Conservation (phyloP, 192 early-diverging fungal species). For the Coemansia sp. region DNA sequence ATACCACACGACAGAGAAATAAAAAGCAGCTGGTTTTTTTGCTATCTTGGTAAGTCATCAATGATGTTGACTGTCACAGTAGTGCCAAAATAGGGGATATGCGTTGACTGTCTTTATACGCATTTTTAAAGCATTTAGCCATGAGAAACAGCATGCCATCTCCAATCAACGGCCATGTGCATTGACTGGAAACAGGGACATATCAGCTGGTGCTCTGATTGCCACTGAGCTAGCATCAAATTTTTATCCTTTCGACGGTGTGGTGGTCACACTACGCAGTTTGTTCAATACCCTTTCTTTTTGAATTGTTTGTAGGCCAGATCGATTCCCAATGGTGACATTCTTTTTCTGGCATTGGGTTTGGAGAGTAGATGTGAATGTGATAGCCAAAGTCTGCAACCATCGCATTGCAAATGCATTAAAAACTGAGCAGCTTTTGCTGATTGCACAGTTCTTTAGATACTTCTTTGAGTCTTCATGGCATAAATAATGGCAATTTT, state of each 20-base stretch:
- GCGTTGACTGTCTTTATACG: neutral
- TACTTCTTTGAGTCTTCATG: too few relatives aligned
- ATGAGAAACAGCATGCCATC: neutral
- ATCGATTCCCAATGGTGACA: neutral
- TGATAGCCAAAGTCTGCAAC: too few relatives aligned
- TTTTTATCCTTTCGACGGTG: too few relatives aligned
- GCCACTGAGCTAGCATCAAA: too few relatives aligned
- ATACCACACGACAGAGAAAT: neutral
- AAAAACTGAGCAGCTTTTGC: too few relatives aligned
- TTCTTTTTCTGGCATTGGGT: too few relatives aligned
- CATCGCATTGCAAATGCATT: too few relatives aligned
- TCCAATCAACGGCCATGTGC: neutral
- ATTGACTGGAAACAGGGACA: neutral
- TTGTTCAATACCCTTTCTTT: neutral
- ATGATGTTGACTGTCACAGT: neutral
- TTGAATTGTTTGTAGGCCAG: neutral
- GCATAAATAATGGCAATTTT: too few relatives aligned
- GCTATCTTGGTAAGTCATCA: neutral
- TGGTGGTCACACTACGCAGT: neutral
- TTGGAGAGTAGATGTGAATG: too few relatives aligned
- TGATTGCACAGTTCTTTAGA: too few relatives aligned
- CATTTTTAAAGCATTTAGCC: neutral
- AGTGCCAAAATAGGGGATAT: neutral
- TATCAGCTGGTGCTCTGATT: neutral
- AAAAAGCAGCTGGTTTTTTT: neutral